phyloP scores from a whole-genome alignment of 2,329 filamentous ascomycete species.

The Aspergillus alliaceus region DNA sequence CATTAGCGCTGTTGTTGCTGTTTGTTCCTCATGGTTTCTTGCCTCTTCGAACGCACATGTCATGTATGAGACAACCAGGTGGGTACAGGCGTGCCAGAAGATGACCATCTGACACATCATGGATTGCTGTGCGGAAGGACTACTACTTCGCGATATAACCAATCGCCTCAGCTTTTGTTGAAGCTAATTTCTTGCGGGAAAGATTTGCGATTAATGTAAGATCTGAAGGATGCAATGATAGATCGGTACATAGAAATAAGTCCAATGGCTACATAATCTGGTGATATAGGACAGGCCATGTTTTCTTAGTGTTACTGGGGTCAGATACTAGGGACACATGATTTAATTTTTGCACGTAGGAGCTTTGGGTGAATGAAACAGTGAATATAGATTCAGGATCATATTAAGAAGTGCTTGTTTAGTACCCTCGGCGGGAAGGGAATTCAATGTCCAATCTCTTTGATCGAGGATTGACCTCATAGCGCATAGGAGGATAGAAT shows the following conservation, averaged over 20 bases:
- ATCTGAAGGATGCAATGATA: not conserved
- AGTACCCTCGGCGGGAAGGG: not conserved
- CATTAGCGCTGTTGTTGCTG: not conserved
- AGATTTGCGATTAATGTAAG: not conserved
- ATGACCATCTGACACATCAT: slow-evolving; percentile 8
- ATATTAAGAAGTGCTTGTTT: not conserved
- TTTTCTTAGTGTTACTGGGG: not conserved
- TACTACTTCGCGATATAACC: not conserved
- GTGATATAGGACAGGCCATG: not conserved
- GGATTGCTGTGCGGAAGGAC: not conserved
- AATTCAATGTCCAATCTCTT: not conserved
- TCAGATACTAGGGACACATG: too few species aligned
- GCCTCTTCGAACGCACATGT: slow-evolving; percentile 5
- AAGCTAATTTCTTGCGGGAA: not conserved
- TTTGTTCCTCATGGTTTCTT: not conserved
- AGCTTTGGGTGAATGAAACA: not conserved
- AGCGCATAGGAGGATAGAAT: not conserved
- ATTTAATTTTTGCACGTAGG: not conserved
- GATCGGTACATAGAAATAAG: not conserved
- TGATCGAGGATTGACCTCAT: not conserved
- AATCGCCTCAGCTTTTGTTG: not conserved
- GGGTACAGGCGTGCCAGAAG: slow-evolving; percentile 9
- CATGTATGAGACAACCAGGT: not conserved
- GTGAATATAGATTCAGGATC: not conserved
- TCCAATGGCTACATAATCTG: not conserved